Base-by-base conservation (phyloP, 257 asterid species). In the Jaltomata sinuosa region DNA sequence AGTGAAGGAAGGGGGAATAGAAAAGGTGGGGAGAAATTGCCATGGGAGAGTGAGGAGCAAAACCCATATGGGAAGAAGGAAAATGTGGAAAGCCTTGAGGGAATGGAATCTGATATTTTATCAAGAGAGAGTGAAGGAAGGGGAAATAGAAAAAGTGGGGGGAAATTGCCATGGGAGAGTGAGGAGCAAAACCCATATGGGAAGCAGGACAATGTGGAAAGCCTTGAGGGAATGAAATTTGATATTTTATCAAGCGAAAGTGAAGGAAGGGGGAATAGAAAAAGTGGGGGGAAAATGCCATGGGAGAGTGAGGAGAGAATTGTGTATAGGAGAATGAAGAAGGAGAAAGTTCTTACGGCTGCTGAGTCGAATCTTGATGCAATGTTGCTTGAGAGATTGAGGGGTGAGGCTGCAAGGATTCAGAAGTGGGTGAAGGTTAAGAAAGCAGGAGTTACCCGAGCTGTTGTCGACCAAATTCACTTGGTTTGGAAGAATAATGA, bases 401-500 rank as follows among this genome's bases (percentile, higher is more conserved):
- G 93, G 87, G 79, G 83, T 82, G 97, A 92, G 88, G 95, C 98
- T 88, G 90, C 89, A 74, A 50, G 49, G 86, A 90, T 96, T 64
- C 88, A 82, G 88, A 90, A 86, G 87, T 94, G 99, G 99, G 93
- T 94, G 72, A 96, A 96, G 88, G 96, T 94, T 88, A 96, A 87
- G 93, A 96, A 96, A 90, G 93, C 95, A 67, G 99, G 99, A 71
- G 97, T 96, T 64, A 94, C 93, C 81, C 93, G 87, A 87, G 91
- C 89, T 82, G 98, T 93, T 81, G 93, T 93, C 78, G 89, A 92
- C 90, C 94, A 90, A 89, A 87, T 96, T 85, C 90, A 78, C 68
- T 84, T 83, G 45, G 52, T 84, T 80, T 96, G 99, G 99, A 90
- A 92, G 87, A 85, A 84, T 72, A 88, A 87, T 83, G 98, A 94